Evolutionary conservation across 495 filamentous ascomycete species (phyloP), one percentile per base, ranked within the genome.

Genomic region (Schizothecium vesticola): DNA sequence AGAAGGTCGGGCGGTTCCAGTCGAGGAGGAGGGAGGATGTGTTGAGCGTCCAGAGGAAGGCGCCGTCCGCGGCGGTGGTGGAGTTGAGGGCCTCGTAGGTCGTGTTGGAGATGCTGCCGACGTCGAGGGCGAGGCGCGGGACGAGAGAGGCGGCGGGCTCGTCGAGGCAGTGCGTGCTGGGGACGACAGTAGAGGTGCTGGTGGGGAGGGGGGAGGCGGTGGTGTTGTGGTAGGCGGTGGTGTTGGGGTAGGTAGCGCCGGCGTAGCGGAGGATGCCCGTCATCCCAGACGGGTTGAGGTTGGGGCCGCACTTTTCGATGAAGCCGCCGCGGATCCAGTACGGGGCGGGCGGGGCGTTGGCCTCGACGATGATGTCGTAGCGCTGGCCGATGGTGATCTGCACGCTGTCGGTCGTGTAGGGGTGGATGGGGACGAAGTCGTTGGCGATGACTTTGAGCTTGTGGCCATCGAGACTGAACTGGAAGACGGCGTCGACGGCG

Each of bases 321-420:
- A 71, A 71, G 57, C 58, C 65, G 59, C 67, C 71, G n/a, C 79
- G 77, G 62, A 82, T 61, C 89, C 89, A 91, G 76, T 88, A 91
- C 67, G 84, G 78, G 26, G 73, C 77, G 23, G 72, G 66, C 1
- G 71, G 22, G 59, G 85, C 79, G 64, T 86, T 81, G 5, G 87
- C 89, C 33, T 81, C 80, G 23, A 92, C 83, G 56, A 93, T 83
- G n/a, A 92, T 76, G 69, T 92, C 86, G 67, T 75, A 89, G 25
- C 91, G 83, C 75, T 93, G 89, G 4, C 87, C 90, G 70, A 90
- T 87, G 51, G 71, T 82, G 43, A 93, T 77, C 5, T 79, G 75
- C 4, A 91, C 69, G 4, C 80, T 75, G 19, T 82, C 72, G 22
- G 80, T 78, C 6, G 68, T 70, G 60, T 84, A 88, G 0, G 87